Evolutionary conservation across 1,139 yeast species (phyloP), one percentile per base, ranked within the genome.

Genomic region (Saccharomyces hybrid): DNA sequence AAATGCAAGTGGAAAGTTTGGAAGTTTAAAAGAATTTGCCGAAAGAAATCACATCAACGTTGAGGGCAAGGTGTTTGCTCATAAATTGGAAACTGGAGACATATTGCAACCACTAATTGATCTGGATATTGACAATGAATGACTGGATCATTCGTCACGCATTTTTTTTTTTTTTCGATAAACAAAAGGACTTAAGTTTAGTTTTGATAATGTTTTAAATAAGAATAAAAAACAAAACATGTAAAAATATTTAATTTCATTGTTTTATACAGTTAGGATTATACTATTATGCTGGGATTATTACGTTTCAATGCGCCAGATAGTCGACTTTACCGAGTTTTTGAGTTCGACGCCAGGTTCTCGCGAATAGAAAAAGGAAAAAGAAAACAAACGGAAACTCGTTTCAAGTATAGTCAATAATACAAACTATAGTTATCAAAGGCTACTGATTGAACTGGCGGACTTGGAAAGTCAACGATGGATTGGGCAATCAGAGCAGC

Each of bases 401-500:
- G 44, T 38, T 38, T 38, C 44, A 38, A 16, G 19, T 38, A 1
- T 9, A 7, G 44, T 11, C n/a, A 16, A 38, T 38, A 9, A 19
- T 4, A 16, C 25, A 38, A 19, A 38, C 44, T 9, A 38, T 8
- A 9, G 6, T 1, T 16, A 1, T 14, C 7, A 16, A 38, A 16
- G n/a, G 32, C 19, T 3, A 16, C 2, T 2, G n/a, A 13, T 6
- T 9, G 6, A 16, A 38, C n/a, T 16, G 9, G 5, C 25, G 11
- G 7, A 38, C 2, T 38, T 38, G 3, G 13, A 16, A 19, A 38
- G 44, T 19, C 16, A 48, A 48, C 32, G 25, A 67, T 66, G 70
- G 69, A 67, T 54, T 66, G 70, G 70, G 65, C 65, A 16, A 56
- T 64, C 23, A 52, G 55, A 47, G 68, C 70, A 19, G 70, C 69